Evolutionary conservation across 768 basidiomycete genomes (phyloP), one percentile per base, ranked within the genome.

Genomic region (Pulveroboletus sp.): DNA sequence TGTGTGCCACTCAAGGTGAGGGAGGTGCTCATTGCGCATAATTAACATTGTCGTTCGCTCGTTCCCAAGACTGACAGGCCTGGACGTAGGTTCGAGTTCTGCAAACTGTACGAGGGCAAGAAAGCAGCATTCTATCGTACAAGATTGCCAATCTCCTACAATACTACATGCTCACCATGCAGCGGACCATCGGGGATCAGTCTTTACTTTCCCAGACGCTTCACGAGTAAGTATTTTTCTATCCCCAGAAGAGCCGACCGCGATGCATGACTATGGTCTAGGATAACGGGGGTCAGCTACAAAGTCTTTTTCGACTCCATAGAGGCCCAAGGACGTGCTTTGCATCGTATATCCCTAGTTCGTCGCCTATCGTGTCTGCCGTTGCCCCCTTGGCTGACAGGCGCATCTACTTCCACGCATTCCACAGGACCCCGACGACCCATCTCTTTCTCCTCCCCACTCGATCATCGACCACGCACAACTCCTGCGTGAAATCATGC

Each of bases 101-200:
- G 60, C 93, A 98, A 65, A 96, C 93, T 4, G 82, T 96, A 30
- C 82, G 87, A 38, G 89, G 87, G 1, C 95, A 99, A 64, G 95
- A 97, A 68, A 93, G 90, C 57, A 85, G 87, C 51, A 92, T 98
- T 51, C 81, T 86, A 39, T 83, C 89, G 0, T 99, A 93, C 73
- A 93, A 91, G 66, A 84, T 98, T 45, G 86, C 92, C 41, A 97
- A 95, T 59, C 74, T 98, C n/a, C 69, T 99, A 8, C 91, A 95
- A 57, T 99, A 98, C 64, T 99, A 98, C 66, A 73, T 85, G 63
- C 68, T 93, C 30, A 97, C 93, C 5, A 96, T 99, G 93, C 78
- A 82, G 43, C 78, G 91, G 42, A 97, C 94, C 2, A 85, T 97
- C 38, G 96, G 96, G 0, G 76, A 80, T n/a, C 74, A 86, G 4